A percentile compares a stretch with the other conserved stretches of the same genome.
Evolutionary conservation across 2,329 filamentous ascomycete species (phyloP).

Genomic region (Microdochium trichocladiopsis): DNA sequence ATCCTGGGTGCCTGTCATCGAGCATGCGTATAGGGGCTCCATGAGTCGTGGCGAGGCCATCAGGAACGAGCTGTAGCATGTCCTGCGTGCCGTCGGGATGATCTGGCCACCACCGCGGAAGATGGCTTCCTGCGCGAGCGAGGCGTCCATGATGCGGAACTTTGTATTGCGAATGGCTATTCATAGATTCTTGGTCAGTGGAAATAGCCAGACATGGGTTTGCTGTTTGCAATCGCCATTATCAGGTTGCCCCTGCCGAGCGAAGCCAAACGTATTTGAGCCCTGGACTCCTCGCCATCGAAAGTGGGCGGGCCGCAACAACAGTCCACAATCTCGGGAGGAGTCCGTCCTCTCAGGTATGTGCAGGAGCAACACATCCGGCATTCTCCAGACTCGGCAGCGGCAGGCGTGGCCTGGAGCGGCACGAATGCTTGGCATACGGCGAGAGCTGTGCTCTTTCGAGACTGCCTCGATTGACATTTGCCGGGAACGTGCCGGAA

Average conservation of each 20-base stretch:
- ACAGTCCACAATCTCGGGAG: too few relatives aligned
- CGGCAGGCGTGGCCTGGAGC: not conserved
- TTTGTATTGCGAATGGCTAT: slow-evolving; percentile 93
- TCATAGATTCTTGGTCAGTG: too few relatives aligned
- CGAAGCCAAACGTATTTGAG: too few relatives aligned
- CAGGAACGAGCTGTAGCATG: slow-evolving; percentile 92
- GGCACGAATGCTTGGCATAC: not conserved
- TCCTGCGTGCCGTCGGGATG: slow-evolving; percentile 87
- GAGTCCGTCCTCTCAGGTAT: too few relatives aligned
- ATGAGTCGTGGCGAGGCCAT: slow-evolving; percentile 95
- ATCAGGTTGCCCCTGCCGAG: too few relatives aligned
- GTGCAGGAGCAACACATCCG: too few relatives aligned
- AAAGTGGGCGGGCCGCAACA: too few relatives aligned
- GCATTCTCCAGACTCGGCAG: not conserved
- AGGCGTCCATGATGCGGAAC: slow-evolving; percentile 90
- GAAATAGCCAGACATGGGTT: slow-evolving; percentile 13
- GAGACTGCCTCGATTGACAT: too few relatives aligned
- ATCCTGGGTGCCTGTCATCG: slow-evolving; percentile 87
- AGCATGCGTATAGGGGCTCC: slow-evolving; percentile 91
- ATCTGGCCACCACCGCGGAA: slow-evolving; percentile 95
- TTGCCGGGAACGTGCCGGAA: too few relatives aligned
- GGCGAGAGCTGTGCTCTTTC: too few relatives aligned
- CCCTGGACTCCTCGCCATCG: too few relatives aligned
- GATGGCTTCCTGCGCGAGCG: slow-evolving; percentile 82
- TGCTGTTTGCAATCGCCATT: slow-evolving; percentile 17